Conservation (phyloP, 352 stramenopile species). For the Pelagophyceae sp. region DNA sequence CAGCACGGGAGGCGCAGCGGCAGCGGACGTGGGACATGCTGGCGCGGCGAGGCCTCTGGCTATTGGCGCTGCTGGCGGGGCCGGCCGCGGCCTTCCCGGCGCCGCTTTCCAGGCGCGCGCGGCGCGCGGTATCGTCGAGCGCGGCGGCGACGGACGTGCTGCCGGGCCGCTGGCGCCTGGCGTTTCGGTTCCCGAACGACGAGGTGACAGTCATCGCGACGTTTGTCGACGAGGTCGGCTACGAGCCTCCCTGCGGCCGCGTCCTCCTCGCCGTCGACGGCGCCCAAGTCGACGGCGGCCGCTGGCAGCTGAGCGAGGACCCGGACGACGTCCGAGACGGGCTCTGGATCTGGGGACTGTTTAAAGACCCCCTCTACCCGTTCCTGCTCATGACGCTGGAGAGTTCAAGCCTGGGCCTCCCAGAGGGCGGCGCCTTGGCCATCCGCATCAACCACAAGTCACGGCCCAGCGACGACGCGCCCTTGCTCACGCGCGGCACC, state of each 20-base stretch:
- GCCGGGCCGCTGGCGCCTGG: not conserved
- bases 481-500: not conserved
- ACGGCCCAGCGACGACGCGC: not conserved
- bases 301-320: conserved; percentile 24
- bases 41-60: too few species aligned
- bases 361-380: conserved; percentile 25
- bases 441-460: conserved; percentile 1
- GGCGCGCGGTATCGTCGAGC: too few species aligned
- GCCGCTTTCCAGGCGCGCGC: too few species aligned
- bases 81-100: too few species aligned
- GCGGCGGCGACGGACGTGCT: too few species aligned
- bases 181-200: not conserved
- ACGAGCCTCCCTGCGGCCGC: conserved; percentile 21
- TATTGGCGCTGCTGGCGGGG: too few species aligned
- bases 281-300: not conserved
- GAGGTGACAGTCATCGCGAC: not conserved
- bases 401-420: not conserved
- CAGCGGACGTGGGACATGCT: too few species aligned
- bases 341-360: conserved; percentile 27
- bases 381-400: conserved; percentile 21
- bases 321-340: conserved; percentile 19
- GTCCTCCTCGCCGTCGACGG: conserved; percentile 10
- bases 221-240: conserved; percentile 24
- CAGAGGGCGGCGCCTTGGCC: not conserved
- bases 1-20: too few species aligned